phyloP scores from a whole-genome alignment of 1,139 yeast genomes.

The Wickerhamomyces sp. region DNA sequence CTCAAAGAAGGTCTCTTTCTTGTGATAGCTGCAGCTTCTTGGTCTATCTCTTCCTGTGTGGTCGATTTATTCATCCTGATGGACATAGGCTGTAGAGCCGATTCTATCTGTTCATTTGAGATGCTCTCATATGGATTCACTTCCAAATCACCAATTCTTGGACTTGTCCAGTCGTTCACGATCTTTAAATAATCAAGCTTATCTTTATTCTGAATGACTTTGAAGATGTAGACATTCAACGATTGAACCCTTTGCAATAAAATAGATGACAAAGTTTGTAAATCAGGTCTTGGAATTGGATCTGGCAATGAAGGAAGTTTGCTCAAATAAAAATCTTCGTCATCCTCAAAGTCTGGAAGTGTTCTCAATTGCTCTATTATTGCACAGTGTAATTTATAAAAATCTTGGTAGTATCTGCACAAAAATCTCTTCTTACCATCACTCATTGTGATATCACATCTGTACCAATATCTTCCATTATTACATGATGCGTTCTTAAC shows the following conservation, averaged over 20 bases:
- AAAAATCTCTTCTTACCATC: constrained; percentile 42
- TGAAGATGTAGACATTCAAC: constrained; percentile 26
- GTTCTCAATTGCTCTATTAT: constrained; percentile 32
- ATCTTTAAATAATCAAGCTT: constrained; percentile 15
- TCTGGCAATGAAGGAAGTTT: constrained; percentile 27
- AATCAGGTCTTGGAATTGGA: constrained; percentile 28
- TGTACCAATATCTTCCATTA: constrained; percentile 54
- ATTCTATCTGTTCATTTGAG: constrained; percentile 18
- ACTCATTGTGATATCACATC: constrained; percentile 43
- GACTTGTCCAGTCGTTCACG: constrained; percentile 21
- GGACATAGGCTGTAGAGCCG: constrained; percentile 17
- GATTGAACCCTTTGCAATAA: constrained; percentile 26
- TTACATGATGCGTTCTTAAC: constrained; percentile 54
- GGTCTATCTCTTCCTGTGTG: constrained; percentile 1
- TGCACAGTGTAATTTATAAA: constrained; percentile 50
- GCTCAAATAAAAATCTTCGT: constrained; percentile 1
- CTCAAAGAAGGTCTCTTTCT: constrained; percentile 12
- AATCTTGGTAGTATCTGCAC: constrained; percentile 57
- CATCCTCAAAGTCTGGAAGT: constrained; percentile 4
- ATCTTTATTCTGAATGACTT: constrained; percentile 21
- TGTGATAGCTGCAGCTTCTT: not conserved
- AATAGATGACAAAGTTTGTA: constrained; percentile 21
- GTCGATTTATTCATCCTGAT: constrained; percentile 4
- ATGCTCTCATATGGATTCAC: constrained; percentile 7
- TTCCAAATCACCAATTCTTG: constrained; percentile 25